phyloP scores from a whole-genome alignment of 108 stramenopile genomes.

The Skeletonema tropicum region DNA sequence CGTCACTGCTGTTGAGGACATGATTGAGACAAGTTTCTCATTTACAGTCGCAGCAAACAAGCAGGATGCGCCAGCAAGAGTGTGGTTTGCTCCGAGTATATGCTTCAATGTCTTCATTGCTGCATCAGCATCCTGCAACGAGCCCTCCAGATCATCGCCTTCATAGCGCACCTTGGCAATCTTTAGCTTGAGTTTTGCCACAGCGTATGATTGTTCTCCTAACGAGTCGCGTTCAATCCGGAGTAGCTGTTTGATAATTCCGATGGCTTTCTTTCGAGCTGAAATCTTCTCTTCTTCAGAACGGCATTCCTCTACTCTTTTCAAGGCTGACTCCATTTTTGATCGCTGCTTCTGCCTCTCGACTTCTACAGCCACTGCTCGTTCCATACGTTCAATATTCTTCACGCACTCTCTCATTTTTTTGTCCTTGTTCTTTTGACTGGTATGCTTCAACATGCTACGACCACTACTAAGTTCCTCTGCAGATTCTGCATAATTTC shows the following conservation, averaged over 20 bases:
- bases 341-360: conserved; percentile 5
- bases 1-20: conserved; percentile 3
- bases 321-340: conserved; percentile 19
- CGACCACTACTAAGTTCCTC: conserved; percentile 30
- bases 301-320: conserved; percentile 6
- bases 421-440: conserved; percentile 18
- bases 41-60: conserved; percentile 40
- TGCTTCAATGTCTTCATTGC: conserved; percentile 24
- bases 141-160: conserved; percentile 38
- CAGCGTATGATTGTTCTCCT: conserved; percentile 41
- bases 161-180: conserved; percentile 39
- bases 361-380: conserved; percentile 15
- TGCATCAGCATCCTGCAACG: conserved; percentile 30
- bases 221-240: conserved; percentile 40
- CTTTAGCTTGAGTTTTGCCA: conserved; percentile 39
- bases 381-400: conserved; percentile 29
- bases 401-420: conserved; percentile 9
- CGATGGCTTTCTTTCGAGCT: conserved; percentile 26
- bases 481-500: conserved; percentile 28
- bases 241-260: conserved; percentile 18
- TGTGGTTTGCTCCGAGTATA: conserved; percentile 29
- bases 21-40: conserved; percentile 22
- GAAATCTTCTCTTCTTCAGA: conserved; percentile 13
- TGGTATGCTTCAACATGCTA: conserved; percentile 24
- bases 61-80: conserved; percentile 36